Evolutionary conservation across 148 eudicot genomes (phyloP), one percentile per base, ranked within the genome.

Genomic region (Nyssa sinensis): DNA sequence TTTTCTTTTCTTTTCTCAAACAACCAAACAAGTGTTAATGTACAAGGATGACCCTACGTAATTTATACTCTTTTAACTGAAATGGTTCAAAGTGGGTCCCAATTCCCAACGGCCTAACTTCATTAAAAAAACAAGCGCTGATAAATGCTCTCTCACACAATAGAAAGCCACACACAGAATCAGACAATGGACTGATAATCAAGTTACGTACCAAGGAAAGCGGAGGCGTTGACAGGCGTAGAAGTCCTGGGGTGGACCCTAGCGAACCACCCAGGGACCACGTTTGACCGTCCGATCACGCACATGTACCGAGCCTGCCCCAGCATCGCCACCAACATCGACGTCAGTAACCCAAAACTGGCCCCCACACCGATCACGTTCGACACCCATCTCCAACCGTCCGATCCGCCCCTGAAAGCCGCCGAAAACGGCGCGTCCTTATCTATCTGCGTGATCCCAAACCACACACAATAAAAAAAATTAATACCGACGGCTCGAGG

Each of bases 251-350:
- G 93, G 74, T 94, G 98, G 84, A 94, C 87, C 87, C 70, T 78
- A 39, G 98, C 93, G 64, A 94, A 94, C 98, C 98, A 94, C 3
- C 84, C 53, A 1, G 98, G 98, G 77, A 92, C 89, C 25, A 94
- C 91, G 34, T 81, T 81, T 0, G 98, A 94, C 74, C 98, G 89
- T 74, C 98, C 98, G 85, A 94, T 94, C 28, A 94, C 98, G 60
- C 98, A 94, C 97, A 94, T 87, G 89, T 94, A 94, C 34, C 98
- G 82, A 0, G 98, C 97, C 77, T 94, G 98, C 0, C 98, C 98
- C 75, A 94, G 34, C 98, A 94, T 94, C 21, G 98, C 84, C 81
- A 94, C 98, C 84, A 94, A 74, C 77, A 92, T 58, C n/a, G 98
- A 94, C 74, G 98, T 94, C 67, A 92, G 24, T 71, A 94, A 92